A percentile compares a stretch with the other conserved stretches of the same genome.
Evolutionary conservation across 768 basidiomycete genomes (phyloP).

Genomic region (Lentinula lateritia): DNA sequence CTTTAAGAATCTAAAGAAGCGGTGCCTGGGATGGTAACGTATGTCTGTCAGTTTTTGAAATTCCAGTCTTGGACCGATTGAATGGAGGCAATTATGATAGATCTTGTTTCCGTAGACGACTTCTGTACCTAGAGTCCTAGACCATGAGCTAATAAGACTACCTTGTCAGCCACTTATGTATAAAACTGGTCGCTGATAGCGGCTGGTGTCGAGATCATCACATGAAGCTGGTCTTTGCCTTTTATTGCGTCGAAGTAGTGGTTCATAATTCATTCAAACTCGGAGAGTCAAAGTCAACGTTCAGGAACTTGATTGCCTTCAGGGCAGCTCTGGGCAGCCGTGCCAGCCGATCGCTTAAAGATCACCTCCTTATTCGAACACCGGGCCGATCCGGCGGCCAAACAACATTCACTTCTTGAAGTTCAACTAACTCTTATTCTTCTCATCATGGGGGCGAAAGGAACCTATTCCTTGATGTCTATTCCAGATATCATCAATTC

Average conservation of each 20-base stretch:
- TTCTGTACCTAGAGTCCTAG: not conserved
- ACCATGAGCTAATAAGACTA: too few species aligned
- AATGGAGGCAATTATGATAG: not conserved
- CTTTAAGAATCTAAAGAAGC: not conserved
- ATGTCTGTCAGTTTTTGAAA: not conserved
- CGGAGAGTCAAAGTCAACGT: too few species aligned
- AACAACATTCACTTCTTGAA: not conserved
- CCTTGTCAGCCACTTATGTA: not conserved
- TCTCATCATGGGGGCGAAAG: slow-evolving; percentile 33
- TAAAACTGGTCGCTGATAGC: not conserved
- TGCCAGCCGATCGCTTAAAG: too few species aligned
- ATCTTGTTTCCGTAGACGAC: not conserved
- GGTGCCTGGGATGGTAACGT: not conserved
- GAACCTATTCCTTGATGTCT: slow-evolving; percentile 57
- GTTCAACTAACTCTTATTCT: not conserved
- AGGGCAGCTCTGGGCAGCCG: too few species aligned
- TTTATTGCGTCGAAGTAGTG: too few species aligned
- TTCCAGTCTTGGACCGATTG: not conserved
- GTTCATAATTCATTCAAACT: too few species aligned
- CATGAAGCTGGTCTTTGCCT: too few species aligned
- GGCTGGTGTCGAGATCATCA: too few species aligned
- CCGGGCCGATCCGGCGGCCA: too few species aligned
- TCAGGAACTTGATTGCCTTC: too few species aligned
- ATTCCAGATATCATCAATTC: slow-evolving; percentile 58
- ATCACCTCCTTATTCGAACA: too few species aligned